phyloP scores from a whole-genome alignment of 495 filamentous ascomycete species.

The Xylaria nigripes region DNA sequence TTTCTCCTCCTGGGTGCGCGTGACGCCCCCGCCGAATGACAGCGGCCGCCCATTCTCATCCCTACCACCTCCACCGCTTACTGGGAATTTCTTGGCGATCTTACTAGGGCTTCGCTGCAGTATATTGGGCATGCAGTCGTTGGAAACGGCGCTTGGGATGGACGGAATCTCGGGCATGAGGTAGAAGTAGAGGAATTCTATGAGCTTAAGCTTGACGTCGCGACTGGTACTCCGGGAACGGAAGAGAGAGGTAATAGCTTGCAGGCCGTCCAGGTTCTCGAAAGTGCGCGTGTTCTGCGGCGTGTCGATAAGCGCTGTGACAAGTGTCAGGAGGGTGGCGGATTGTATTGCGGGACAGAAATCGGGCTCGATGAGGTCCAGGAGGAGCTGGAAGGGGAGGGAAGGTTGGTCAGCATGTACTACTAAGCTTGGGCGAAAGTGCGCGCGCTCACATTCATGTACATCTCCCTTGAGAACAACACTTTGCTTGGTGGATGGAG shows the following conservation, averaged over 20 bases:
- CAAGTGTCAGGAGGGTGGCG: constrained; percentile 77
- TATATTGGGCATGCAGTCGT: constrained; percentile 31
- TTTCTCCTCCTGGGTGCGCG: constrained; percentile 77
- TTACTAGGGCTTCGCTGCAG: constrained; percentile 68
- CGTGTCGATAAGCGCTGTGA: constrained; percentile 74
- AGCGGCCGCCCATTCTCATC: constrained; percentile 33
- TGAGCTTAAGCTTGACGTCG: constrained; percentile 84
- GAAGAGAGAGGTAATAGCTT: constrained; percentile 90
- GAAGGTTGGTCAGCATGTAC: constrained; percentile 1
- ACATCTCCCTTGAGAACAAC: constrained; percentile 79
- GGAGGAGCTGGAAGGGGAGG: constrained; percentile 51
- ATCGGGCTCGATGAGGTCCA: constrained; percentile 89
- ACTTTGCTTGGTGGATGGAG: constrained; percentile 87
- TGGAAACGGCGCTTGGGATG: constrained; percentile 35
- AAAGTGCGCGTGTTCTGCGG: constrained; percentile 86
- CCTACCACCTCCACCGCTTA: constrained; percentile 25
- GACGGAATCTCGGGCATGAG: constrained; percentile 83
- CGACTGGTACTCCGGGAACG: constrained; percentile 71
- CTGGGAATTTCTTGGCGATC: constrained; percentile 44
- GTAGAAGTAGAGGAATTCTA: constrained; percentile 97
- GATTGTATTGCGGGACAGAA: constrained; percentile 90
- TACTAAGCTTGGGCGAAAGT: background rate
- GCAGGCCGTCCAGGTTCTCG: constrained; percentile 83
- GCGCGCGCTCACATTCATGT: constrained; percentile 69
- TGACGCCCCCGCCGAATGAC: constrained; percentile 36